Base-by-base conservation (phyloP, 2,329 filamentous ascomycete genomes). In the Fusarium sacchari region DNA sequence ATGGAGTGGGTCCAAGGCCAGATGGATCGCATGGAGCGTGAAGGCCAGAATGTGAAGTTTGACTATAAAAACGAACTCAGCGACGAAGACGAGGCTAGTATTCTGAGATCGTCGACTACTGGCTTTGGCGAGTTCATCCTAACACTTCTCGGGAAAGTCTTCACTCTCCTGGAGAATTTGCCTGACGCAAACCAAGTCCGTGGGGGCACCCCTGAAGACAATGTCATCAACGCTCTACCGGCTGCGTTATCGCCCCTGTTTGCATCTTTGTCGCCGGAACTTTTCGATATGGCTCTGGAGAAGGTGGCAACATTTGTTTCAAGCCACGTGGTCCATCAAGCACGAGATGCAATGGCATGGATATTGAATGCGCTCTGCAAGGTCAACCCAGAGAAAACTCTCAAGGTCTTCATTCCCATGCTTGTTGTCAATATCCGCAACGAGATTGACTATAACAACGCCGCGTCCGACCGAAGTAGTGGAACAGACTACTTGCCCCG, bases 311-410 rank as follows among this genome's bases (percentile, higher is more conserved):
- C 94, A 37, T 99, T 99, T 81, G 93, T 98, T 32, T 92, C 93
- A 3, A 94, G 94, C 72, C 96, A 98, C 83, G 96, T 99, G 55
- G 96, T 99, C 24, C 95, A 99, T 78, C 96, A 98, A 83, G 96
- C 96, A 60, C 88, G 96, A 74, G 96, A 99, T 86, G 96, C 96
- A 13, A 98, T 99, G 93, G 96, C 97, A 3, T 99, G 97, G 88
- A 98, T 98, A 60, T 94, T 96, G 83, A 98, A 98, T 82, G 94
- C 94, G 1, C 87, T 99, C 30, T 97, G 96, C 87, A 98, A 98
- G 83, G 94, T 97, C 75, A 94, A 97, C 76, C 95, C 97, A 0
- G 92, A 96, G 80, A 98, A 98, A 84, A 95, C 96, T 1, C 86
- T 99, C 57, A 96, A 95, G 80, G 90, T 94, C 20, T 93, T 99